These are phyloP conservation scores for Coriolopsis trogii DNA, from an alignment of 1,284 basidiomycete species.

Conservation along the genomic window DNA sequence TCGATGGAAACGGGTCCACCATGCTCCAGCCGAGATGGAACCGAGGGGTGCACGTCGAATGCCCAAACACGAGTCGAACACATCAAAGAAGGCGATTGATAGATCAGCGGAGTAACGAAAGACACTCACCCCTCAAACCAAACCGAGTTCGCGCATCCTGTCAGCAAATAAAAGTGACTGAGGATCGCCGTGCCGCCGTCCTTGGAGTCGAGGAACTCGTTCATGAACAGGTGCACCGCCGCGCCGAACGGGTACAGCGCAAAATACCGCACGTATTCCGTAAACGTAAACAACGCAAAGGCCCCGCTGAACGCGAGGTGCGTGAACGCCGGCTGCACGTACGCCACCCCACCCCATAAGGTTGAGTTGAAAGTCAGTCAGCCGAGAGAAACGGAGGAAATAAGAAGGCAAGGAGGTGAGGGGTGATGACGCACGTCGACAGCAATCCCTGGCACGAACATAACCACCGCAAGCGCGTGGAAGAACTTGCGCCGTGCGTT, in stretches of 20 bases:
- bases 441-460: slow-evolving; percentile 94
- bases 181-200: slow-evolving; percentile 96
- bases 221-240: slow-evolving; percentile 93
- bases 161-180: slow-evolving; percentile 96
- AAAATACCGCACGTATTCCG: slow-evolving; percentile 97
- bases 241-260: slow-evolving; percentile 97
- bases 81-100: no score
- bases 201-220: slow-evolving; percentile 95
- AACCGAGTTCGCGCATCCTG: slow-evolving; percentile 90
- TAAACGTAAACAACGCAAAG: slow-evolving; percentile 93
- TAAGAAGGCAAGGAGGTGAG: background rate
- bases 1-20: no score
- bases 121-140: slow-evolving; percentile 91
- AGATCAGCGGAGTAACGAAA: slow-evolving; percentile 8
- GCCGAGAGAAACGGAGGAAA: background rate
- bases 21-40: no score
- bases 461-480: slow-evolving; percentile 92
- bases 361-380: slow-evolving; percentile 3
- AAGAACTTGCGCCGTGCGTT: slow-evolving; percentile 99
- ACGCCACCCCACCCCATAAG: slow-evolving; percentile 6
- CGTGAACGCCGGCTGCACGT: slow-evolving; percentile 86
- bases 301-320: slow-evolving; percentile 94
- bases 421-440: slow-evolving; percentile 80
- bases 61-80: background rate
- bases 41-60: no score